These are phyloP conservation scores for Aegilops tauschii DNA, from an alignment of 176 grass and related monocot genomes.

Conservation along the genomic window DNA sequence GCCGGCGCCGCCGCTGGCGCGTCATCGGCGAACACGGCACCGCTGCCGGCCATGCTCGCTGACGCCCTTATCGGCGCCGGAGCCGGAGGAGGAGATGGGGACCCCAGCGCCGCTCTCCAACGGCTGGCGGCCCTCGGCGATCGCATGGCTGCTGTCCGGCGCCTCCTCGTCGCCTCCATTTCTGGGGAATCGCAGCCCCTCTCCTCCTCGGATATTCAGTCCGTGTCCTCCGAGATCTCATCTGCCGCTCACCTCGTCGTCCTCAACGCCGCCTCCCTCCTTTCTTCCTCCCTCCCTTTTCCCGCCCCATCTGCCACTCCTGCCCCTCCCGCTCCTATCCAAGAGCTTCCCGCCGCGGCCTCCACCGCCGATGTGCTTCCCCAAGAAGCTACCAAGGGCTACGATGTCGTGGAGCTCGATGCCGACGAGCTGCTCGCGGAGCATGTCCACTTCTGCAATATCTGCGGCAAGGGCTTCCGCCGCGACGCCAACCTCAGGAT, in stretches of 20 bases:
- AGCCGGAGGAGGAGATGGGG: conserved; percentile 26
- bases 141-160: conserved; percentile 45
- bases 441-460: conserved; percentile 87
- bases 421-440: conserved; percentile 78
- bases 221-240: conserved; percentile 80
- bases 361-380: conserved; percentile 2
- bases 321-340: neutral
- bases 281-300: conserved; percentile 51
- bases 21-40: neutral
- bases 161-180: conserved; percentile 39
- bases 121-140: conserved; percentile 42
- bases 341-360: conserved; percentile 21
- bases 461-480: conserved; percentile 97
- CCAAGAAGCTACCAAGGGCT: conserved; percentile 39
- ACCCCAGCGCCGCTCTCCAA: conserved; percentile 24
- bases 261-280: conserved; percentile 76
- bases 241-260: conserved; percentile 70
- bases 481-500: conserved; percentile 97
- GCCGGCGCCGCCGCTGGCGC: conserved; percentile 2
- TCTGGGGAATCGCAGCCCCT: conserved; percentile 34
- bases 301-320: neutral
- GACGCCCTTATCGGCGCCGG: neutral
- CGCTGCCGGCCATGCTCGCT: neutral
- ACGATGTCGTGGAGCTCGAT: conserved; percentile 86
- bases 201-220: conserved; percentile 46